Percentiles rank a stretch among this genome's conserved stretches.
Evolutionary conservation across 129 eudicot species (phyloP).

Genomic region (Silybum marianum): DNA sequence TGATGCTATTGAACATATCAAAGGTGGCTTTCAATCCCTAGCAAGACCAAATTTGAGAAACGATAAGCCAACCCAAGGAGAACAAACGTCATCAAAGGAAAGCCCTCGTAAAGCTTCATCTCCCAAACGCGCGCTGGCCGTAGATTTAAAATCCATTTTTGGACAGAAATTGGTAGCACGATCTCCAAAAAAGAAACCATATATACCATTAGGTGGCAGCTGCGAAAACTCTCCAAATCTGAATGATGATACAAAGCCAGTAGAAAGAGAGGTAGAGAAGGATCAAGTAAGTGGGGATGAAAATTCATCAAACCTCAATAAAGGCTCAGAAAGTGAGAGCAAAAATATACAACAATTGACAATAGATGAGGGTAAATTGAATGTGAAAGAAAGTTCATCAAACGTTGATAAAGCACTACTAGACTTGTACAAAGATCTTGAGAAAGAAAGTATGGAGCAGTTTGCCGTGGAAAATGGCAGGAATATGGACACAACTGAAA

Average conservation of each 20-base stretch:
- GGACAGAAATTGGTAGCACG: constrained; percentile 32
- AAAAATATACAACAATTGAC: constrained; percentile 23
- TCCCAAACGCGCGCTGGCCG: constrained; percentile 24
- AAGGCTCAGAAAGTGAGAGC: constrained; percentile 36
- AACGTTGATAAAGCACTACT: neutral
- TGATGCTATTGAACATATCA: constrained; percentile 47
- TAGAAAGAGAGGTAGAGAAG: neutral
- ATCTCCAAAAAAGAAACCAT: constrained; percentile 30
- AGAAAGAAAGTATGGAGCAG: too few relatives aligned
- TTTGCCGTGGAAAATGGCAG: neutral
- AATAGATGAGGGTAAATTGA: neutral
- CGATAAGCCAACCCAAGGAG: constrained; percentile 37
- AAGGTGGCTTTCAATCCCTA: constrained; percentile 47
- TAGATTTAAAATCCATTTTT: constrained; percentile 29
- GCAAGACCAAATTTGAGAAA: constrained; percentile 50
- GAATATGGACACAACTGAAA: constrained; percentile 1
- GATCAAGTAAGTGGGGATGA: neutral
- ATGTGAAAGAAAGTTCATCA: neutral
- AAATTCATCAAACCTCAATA: constrained; percentile 16
- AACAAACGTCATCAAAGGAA: constrained; percentile 30
- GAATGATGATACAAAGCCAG: constrained; percentile 9
- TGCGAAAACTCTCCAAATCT: constrained; percentile 30
- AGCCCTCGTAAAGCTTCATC: constrained; percentile 29
- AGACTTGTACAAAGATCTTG: neutral
- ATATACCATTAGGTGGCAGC: constrained; percentile 32